Evolutionary conservation across 1,284 basidiomycete genomes (phyloP).

Genomic region (Butyriboletus regius): DNA sequence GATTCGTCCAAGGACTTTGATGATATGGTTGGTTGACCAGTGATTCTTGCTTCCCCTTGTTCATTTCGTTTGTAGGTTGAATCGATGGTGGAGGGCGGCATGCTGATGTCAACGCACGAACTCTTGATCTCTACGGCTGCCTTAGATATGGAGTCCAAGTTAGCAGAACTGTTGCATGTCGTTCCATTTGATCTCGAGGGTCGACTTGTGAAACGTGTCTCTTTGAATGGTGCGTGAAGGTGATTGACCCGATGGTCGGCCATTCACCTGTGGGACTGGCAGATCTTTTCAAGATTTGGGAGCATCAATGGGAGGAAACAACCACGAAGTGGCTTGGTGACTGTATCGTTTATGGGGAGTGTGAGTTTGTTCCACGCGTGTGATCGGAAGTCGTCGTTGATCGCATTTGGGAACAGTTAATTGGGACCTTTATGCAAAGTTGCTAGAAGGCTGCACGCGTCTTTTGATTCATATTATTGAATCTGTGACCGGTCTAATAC

Average conservation of each 20-base stretch:
- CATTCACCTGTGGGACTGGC: background rate
- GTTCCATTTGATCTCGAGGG: slow-evolving; percentile 52
- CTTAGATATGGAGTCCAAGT: slow-evolving; percentile 50
- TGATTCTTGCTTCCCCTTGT: background rate
- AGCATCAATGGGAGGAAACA: slow-evolving; percentile 41
- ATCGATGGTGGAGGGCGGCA: slow-evolving; percentile 40
- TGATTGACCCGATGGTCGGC: background rate
- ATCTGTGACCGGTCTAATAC: slow-evolving; percentile 31
- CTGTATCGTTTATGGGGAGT: slow-evolving; percentile 42
- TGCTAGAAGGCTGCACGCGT: slow-evolving; percentile 38
- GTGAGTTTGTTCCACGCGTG: slow-evolving; percentile 37
- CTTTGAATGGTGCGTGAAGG: slow-evolving; percentile 41
- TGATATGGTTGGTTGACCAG: slow-evolving; percentile 40
- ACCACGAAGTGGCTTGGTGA: slow-evolving; percentile 51
- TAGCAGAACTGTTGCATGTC: slow-evolving; percentile 37
- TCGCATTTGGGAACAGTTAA: slow-evolving; percentile 40
- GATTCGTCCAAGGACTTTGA: slow-evolving; percentile 39
- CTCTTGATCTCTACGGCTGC: slow-evolving; percentile 46
- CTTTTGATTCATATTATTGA: slow-evolving; percentile 38
- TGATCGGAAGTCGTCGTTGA: background rate
- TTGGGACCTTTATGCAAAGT: slow-evolving; percentile 50
- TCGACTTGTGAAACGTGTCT: slow-evolving; percentile 42
- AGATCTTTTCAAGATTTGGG: slow-evolving; percentile 48
- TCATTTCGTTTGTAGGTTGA: slow-evolving; percentile 35
- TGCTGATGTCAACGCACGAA: slow-evolving; percentile 39